Percentiles rank a stretch among this genome's conserved stretches.
These are phyloP conservation scores for Rhizopogon salebrosus DNA, from an alignment of 768 basidiomycete genomes.

Conservation along the genomic window DNA sequence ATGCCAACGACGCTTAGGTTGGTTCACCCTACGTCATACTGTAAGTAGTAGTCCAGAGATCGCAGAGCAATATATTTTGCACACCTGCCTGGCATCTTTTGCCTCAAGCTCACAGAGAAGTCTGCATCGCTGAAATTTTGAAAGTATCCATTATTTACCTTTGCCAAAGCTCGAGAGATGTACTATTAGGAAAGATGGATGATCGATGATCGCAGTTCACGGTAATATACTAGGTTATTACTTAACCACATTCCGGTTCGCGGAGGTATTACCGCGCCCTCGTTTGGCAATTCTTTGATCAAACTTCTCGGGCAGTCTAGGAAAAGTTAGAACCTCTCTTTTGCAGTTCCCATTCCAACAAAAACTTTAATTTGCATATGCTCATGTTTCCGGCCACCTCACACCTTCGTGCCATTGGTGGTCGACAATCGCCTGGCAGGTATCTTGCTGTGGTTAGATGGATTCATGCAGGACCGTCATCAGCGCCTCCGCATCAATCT, in stretches of 20 bases:
- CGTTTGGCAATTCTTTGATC: too few species aligned
- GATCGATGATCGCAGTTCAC: too few species aligned
- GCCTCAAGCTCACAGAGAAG: neutral
- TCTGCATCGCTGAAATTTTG: neutral
- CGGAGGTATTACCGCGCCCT: too few species aligned
- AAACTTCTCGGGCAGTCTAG: too few species aligned
- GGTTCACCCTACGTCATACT: neutral
- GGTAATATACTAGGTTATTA: too few species aligned
- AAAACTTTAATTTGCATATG: neutral
- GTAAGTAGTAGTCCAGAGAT: neutral
- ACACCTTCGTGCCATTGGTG: neutral
- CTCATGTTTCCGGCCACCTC: neutral
- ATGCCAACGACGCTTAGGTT: neutral
- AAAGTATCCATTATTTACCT: neutral
- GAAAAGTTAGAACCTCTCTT: too few species aligned
- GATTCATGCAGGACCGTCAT: slow-evolving; percentile 10
- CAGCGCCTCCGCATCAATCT: slow-evolving; percentile 25
- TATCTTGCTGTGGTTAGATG: slow-evolving; percentile 4
- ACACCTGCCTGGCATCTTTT: neutral
- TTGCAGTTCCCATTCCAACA: neutral
- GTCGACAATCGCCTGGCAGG: neutral
- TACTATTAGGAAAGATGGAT: too few species aligned
- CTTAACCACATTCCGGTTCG: too few species aligned
- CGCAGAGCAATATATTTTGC: neutral
- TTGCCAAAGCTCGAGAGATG: too few species aligned